Percentiles rank a stretch among this genome's conserved stretches.
Conservation (phyloP, 176 grass and related monocot species). For the Thalia dealbata region DNA sequence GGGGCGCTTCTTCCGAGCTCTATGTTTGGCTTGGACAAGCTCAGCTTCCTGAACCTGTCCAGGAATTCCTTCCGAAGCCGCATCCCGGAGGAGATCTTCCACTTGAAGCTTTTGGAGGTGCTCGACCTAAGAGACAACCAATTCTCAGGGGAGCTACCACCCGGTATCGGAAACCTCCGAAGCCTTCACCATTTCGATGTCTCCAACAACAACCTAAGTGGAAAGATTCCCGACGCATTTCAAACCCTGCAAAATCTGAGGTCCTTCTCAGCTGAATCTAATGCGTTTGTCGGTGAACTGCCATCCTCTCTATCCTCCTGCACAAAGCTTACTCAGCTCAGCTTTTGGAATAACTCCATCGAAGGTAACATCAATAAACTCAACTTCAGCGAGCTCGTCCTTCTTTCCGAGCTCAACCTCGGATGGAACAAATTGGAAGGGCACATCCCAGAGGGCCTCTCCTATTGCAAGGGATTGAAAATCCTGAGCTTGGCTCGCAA, state of each 20-base stretch:
- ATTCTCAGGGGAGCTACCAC: background rate
- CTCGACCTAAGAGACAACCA: background rate
- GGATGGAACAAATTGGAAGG: background rate
- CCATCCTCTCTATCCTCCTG: background rate
- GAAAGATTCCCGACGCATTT: background rate
- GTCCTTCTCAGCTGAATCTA: background rate
- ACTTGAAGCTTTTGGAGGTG: background rate
- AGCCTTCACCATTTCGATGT: background rate
- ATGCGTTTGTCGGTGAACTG: background rate
- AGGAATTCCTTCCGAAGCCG: background rate
- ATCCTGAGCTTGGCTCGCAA: background rate
- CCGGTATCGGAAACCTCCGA: background rate
- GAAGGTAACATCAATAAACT: background rate
- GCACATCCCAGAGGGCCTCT: background rate
- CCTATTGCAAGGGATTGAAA: background rate
- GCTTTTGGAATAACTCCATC: background rate
- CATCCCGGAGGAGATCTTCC: background rate
- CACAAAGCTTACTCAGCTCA: background rate
- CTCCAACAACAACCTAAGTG: background rate
- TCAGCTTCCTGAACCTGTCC: constrained; percentile 5
- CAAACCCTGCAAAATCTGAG: background rate
- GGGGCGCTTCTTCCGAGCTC: background rate
- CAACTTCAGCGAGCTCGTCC: background rate
- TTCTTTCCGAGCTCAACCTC: background rate
- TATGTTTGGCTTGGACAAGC: background rate